Conservation (phyloP, 148 eudicot species). For the Persicaria maculosa region DNA sequence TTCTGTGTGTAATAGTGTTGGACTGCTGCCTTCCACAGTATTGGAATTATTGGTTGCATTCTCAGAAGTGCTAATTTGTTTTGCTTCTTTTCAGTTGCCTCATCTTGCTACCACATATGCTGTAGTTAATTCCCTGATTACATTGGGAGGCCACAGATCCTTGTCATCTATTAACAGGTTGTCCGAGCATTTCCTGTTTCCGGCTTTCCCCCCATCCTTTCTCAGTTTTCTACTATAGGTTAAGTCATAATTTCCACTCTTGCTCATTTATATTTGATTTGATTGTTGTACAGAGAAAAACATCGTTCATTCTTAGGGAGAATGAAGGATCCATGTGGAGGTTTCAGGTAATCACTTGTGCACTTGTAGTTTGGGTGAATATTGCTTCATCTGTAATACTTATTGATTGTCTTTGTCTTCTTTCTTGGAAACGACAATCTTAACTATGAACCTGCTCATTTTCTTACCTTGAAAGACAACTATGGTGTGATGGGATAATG, state of each 20-base stretch:
- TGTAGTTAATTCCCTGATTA: constrained; percentile 52
- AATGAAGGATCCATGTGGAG: constrained; percentile 80
- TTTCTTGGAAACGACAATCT: background rate
- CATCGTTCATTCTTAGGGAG: constrained; percentile 51
- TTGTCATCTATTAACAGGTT: constrained; percentile 86
- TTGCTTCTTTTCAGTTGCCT: constrained; percentile 58
- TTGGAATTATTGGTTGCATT: background rate
- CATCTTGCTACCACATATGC: constrained; percentile 99
- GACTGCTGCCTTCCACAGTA: too few species aligned
- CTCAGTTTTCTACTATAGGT: background rate
- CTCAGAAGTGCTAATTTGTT: constrained; percentile 14
- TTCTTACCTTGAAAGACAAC: background rate
- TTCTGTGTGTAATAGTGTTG: too few species aligned
- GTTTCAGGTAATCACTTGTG: constrained; percentile 56
- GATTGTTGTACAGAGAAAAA: constrained; percentile 39
- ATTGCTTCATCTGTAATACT: background rate
- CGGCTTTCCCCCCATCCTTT: constrained; percentile 9
- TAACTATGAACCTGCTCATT: background rate
- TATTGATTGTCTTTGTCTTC: background rate
- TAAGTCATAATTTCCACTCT: background rate
- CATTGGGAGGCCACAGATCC: constrained; percentile 65
- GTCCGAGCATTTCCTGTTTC: constrained; percentile 19
- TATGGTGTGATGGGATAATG: background rate
- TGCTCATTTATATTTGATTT: background rate
- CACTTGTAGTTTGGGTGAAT: background rate